phyloP scores from a whole-genome alignment of 176 grass and related monocot species.

The Phragmites australis region DNA sequence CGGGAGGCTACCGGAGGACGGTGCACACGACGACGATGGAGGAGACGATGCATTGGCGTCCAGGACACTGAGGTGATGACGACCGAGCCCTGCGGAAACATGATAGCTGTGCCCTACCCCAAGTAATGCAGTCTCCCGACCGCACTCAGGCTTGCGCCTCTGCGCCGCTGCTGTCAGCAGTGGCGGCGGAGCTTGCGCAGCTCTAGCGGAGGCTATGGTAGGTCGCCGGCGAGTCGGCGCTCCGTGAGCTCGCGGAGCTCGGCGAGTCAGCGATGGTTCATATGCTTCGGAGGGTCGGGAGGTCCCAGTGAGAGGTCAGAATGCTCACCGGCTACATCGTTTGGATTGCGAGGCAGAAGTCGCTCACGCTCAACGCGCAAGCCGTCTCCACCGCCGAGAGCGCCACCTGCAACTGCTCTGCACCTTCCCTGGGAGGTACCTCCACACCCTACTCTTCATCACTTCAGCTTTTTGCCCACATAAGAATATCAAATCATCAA shows the following conservation, averaged over 20 bases:
- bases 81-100: too few species aligned
- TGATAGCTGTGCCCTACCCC: too few species aligned
- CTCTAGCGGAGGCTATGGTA: constrained; percentile 14
- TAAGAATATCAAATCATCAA: too few species aligned
- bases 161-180: neutral
- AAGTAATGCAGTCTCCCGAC: neutral
- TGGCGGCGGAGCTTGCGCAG: constrained; percentile 23
- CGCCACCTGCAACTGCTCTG: neutral
- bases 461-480: too few species aligned
- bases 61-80: too few species aligned
- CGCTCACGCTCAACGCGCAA: neutral
- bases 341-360: neutral
- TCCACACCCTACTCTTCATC: neutral
- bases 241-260: constrained; percentile 16
- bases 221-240: neutral
- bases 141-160: neutral
- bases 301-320: neutral
- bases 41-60: too few species aligned
- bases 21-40: too few species aligned
- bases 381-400: neutral
- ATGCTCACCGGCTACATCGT: constrained; percentile 30
- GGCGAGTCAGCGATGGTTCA: neutral
- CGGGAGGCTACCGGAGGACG: too few species aligned
- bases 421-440: neutral
- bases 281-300: constrained; percentile 31